phyloP scores from a whole-genome alignment of 768 basidiomycete genomes.

The Serendipita sp. region DNA sequence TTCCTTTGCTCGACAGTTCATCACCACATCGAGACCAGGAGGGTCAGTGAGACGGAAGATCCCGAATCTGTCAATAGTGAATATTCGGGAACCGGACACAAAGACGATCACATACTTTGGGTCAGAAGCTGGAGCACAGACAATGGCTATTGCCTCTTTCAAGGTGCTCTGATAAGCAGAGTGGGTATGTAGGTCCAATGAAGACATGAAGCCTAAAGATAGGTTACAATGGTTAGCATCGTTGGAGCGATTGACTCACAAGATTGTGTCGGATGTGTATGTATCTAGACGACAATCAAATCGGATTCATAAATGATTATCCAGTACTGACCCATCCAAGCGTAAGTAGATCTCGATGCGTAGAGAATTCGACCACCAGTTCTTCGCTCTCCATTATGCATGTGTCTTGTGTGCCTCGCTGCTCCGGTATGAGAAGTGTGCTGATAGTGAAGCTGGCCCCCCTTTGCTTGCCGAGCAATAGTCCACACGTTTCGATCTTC shows the following conservation, averaged over 20 bases:
- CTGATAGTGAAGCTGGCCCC: conserved; percentile 57
- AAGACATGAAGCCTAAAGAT: conserved; percentile 72
- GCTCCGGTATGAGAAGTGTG: conserved; percentile 74
- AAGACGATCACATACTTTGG: conserved; percentile 41
- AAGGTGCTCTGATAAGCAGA: conserved; percentile 80
- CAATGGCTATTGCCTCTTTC: conserved; percentile 83
- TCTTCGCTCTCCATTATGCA: conserved; percentile 89
- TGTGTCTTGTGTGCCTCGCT: conserved; percentile 78
- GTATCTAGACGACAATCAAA: conserved; percentile 40
- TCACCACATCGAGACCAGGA: conserved; percentile 57
- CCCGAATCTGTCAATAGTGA: conserved; percentile 41
- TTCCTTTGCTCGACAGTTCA: conserved; percentile 50
- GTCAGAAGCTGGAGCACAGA: conserved; percentile 67
- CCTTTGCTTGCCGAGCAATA: conserved; percentile 51
- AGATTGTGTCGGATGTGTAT: conserved; percentile 81
- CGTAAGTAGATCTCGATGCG: conserved; percentile 64
- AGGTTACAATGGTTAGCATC: background rate
- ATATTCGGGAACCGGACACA: background rate
- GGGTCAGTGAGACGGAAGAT: conserved; percentile 86
- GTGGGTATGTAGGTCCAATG: conserved; percentile 84
- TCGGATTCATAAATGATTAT: background rate
- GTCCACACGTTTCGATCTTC: conserved; percentile 76
- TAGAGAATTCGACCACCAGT: conserved; percentile 69
- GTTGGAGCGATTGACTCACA: conserved; percentile 31
- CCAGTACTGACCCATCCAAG: conserved; percentile 70